Base-by-base conservation (phyloP, 495 filamentous ascomycete genomes). In the Copromyces sp. region DNA sequence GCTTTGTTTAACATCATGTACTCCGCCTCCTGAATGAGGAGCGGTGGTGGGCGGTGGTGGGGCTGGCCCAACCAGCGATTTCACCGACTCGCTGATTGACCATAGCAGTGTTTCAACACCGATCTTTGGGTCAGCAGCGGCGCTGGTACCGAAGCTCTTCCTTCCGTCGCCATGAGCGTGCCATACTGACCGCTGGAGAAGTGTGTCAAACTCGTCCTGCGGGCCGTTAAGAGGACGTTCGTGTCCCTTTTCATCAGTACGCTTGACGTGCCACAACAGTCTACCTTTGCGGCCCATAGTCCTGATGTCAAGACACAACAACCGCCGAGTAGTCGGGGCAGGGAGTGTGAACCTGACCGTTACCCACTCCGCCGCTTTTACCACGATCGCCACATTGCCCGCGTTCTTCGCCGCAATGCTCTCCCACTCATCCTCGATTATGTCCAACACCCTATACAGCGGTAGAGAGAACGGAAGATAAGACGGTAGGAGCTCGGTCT, bases 371-470 rank as follows among this genome's bases (percentile, higher is more conserved):
- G 86, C 72, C 11, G 81, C 78, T 68, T 83, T 75, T 38, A 81
- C 79, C 29, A 84, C 79, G 9, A 89, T 73, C 37, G 82, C 78
- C 4, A 85, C 77, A 0, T 76, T 77, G 12, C 82, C 84, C 40
- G 81, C 80, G 24, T 75, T 78, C n/a, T 78, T 82, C 38, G 77
- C 73, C 2, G 70, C 71, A 35, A 74, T 68, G 16, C 72, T 17
- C 20, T 79, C 75, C 84, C 84, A 87, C 11, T 76, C 75, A 40
- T 78, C 74, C 40, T 90, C 86, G 16, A 92, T 78, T 20, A 77
- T 78, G 42, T 88, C 88, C 11, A 97, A 80, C n/a, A 87, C 89
- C 29, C 83, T 83, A 24, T 94, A 83, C 5, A 96, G 80, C 0
- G 93, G 89, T 11, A 95, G 84, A 1, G 93, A 95, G 35, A 82